A percentile compares a stretch with the other conserved stretches of the same genome.
phyloP scores from a whole-genome alignment of 208 protist species.

The Acanthamoeba culbertsoni region DNA sequence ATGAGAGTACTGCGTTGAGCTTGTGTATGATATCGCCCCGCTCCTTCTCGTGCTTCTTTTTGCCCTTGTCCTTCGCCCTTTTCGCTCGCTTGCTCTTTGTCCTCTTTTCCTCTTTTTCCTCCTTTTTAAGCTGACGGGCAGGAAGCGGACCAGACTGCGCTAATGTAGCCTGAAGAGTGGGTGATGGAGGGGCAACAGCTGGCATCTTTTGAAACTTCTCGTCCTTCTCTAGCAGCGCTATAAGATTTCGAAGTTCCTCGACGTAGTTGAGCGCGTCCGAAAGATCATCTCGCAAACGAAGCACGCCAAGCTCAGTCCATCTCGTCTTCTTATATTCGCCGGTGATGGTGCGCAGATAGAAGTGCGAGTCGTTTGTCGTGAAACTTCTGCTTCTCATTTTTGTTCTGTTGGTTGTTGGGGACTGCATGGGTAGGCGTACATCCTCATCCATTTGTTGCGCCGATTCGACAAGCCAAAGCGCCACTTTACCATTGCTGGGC shows the following conservation, averaged over 20 bases:
- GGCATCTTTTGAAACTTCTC: not conserved
- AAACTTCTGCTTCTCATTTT: not conserved
- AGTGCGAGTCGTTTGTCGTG: not conserved
- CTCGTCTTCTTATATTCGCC: constrained; percentile 12
- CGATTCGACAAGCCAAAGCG: no score
- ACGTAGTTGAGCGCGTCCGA: not conserved
- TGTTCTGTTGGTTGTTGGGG: no score
- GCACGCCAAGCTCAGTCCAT: not conserved
- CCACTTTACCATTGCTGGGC: no score
- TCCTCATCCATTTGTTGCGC: no score
- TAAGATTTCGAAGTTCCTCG: not conserved
- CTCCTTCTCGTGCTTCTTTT: not conserved
- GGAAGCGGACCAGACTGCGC: not conserved
- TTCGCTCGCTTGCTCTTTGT: not conserved
- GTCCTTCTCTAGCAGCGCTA: not conserved
- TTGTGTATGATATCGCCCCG: not conserved
- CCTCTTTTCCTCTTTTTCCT: not conserved
- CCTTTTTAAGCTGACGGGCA: not conserved
- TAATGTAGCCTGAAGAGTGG: not conserved
- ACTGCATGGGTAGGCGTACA: no score
- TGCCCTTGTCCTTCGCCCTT: not conserved
- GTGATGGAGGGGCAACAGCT: not conserved
- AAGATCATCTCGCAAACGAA: not conserved
- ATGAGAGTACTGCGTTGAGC: no score
- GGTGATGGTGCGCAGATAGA: not conserved